Percentiles rank a stretch among this genome's conserved stretches.
Conservation (phyloP, 768 basidiomycete genomes). For the Pulveroboletus frians region DNA sequence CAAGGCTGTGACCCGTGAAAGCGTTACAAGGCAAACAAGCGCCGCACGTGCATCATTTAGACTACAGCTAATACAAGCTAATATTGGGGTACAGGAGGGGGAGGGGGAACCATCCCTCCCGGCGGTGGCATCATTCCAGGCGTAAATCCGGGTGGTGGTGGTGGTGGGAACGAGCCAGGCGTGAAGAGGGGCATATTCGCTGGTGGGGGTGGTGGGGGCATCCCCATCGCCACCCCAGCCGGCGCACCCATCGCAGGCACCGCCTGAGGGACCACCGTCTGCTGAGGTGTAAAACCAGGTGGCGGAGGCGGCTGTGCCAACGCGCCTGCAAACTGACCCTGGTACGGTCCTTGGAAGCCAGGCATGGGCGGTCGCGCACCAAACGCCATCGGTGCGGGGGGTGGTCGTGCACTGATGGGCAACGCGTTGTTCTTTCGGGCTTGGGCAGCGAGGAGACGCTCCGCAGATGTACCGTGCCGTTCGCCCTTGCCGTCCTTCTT, state of each 20-base stretch:
- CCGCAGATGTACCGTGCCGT: slow-evolving; percentile 94
- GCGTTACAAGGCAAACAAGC: background rate
- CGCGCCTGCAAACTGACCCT: slow-evolving; percentile 91
- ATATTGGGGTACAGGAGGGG: slow-evolving; percentile 37
- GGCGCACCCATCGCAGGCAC: slow-evolving; percentile 35
- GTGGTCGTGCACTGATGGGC: slow-evolving; percentile 70
- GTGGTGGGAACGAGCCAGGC: slow-evolving; percentile 48
- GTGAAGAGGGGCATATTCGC: slow-evolving; percentile 44
- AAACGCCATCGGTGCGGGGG: slow-evolving; percentile 69
- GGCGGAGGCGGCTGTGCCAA: slow-evolving; percentile 80
- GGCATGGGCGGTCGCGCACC: slow-evolving; percentile 62
- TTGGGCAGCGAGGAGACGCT: slow-evolving; percentile 91
- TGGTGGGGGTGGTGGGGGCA: slow-evolving; percentile 33
- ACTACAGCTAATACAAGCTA: slow-evolving; percentile 8
- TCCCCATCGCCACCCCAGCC: slow-evolving; percentile 30
- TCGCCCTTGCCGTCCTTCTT: slow-evolving; percentile 99
- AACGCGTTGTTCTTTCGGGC: slow-evolving; percentile 93
- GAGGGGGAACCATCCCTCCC: slow-evolving; percentile 40
- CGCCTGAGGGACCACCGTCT: slow-evolving; percentile 50
- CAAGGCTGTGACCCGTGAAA: background rate
- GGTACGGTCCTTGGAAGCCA: slow-evolving; percentile 71
- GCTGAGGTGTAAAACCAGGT: slow-evolving; percentile 71
- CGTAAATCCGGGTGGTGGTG: slow-evolving; percentile 64
- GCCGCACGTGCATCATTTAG: background rate
- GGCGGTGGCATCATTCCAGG: slow-evolving; percentile 37